Evolutionary conservation across 345 rosid species (phyloP).

Genomic region (Eucalyptus curtisii): DNA sequence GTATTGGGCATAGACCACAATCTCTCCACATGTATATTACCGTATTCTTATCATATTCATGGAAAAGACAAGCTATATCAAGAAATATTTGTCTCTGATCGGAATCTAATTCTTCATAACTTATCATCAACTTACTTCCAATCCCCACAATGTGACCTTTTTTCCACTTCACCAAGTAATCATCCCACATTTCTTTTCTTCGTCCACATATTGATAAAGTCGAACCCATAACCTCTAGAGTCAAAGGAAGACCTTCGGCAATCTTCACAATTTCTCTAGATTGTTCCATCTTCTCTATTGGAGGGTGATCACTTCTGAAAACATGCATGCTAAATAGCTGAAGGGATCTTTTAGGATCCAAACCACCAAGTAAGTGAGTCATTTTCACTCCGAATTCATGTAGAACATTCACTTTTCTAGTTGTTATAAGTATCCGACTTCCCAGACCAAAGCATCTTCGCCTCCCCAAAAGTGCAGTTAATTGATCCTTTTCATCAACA

Average conservation of each 20-base stretch:
- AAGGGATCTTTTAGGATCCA: not conserved
- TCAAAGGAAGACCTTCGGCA: not conserved
- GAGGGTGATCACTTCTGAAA: not conserved
- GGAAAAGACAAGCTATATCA: not conserved
- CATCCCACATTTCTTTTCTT: not conserved
- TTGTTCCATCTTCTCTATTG: not conserved
- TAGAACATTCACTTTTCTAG: not conserved
- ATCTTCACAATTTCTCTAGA: not conserved
- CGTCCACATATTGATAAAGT: not conserved
- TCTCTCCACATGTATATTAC: not conserved
- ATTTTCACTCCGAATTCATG: accelerated
- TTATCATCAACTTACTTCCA: not conserved
- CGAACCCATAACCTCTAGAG: not conserved
- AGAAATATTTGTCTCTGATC: not conserved
- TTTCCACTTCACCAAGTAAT: not conserved
- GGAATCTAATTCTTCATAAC: not conserved
- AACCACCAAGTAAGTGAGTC: not conserved
- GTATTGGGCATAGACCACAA: not conserved
- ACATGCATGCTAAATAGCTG: not conserved
- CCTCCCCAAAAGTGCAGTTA: not conserved
- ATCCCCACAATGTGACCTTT: not conserved
- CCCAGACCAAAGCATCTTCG: not conserved
- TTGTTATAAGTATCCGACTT: not conserved
- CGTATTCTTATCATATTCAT: not conserved
- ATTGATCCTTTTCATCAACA: not conserved